phyloP scores from a whole-genome alignment of 129 eudicot genomes.

The Lactuca saligna region DNA sequence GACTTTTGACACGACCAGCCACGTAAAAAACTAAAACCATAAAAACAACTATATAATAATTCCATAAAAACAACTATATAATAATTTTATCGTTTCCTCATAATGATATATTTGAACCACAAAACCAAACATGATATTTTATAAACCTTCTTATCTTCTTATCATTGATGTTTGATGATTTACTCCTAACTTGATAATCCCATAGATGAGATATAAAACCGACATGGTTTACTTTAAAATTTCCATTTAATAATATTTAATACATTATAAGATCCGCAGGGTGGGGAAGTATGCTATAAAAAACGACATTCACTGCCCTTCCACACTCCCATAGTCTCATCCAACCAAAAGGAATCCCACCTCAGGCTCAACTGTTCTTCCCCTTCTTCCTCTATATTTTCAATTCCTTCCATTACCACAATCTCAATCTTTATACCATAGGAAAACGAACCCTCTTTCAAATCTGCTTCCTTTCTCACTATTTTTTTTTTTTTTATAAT shows the following conservation, averaged over 20 bases:
- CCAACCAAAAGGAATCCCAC: constrained; percentile 42
- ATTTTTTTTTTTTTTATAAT: background rate
- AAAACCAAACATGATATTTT: too few relatives aligned
- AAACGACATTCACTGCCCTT: constrained; percentile 23
- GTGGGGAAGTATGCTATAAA: constrained; percentile 23
- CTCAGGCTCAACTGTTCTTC: constrained; percentile 3
- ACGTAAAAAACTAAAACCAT: too few relatives aligned
- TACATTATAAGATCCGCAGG: constrained; percentile 15
- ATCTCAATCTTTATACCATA: background rate
- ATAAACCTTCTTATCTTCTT: too few relatives aligned
- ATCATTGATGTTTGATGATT: too few relatives aligned
- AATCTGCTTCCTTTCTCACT: background rate
- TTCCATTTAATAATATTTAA: background rate
- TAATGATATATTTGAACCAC: too few relatives aligned
- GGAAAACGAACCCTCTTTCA: background rate
- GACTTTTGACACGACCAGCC: too few relatives aligned
- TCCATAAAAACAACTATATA: too few relatives aligned
- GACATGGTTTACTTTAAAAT: background rate
- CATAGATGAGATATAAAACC: background rate
- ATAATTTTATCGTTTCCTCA: too few relatives aligned
- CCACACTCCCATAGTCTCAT: constrained; percentile 19
- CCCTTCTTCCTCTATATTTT: constrained; percentile 2
- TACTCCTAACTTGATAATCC: too few relatives aligned
- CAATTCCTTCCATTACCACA: constrained; percentile 21
- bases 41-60: too few relatives aligned